Conservation (phyloP, 768 basidiomycete species). For the Mycena crocata region DNA sequence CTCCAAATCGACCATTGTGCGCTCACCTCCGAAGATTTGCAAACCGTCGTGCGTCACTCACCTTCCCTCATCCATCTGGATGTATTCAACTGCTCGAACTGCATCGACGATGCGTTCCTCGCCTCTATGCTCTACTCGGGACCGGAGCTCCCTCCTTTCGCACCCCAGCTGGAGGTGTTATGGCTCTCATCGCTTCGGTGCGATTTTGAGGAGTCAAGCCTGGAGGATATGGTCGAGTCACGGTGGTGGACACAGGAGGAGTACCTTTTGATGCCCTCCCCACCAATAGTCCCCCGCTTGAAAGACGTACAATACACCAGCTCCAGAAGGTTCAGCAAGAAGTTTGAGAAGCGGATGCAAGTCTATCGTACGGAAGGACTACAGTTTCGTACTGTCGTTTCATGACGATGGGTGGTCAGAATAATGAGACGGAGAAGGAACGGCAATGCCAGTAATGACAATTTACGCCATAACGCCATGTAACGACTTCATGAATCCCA, state of each 20-base stretch:
- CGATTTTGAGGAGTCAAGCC: constrained; percentile 25
- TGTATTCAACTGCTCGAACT: constrained; percentile 24
- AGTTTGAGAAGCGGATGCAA: constrained; percentile 24
- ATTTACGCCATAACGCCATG: too few relatives aligned
- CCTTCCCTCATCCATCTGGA: constrained; percentile 13
- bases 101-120: constrained; percentile 27
- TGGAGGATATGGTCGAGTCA: constrained; percentile 26
- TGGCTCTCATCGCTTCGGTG: constrained; percentile 24
- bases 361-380: constrained; percentile 22
- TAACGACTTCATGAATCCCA: too few relatives aligned
- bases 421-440: too few relatives aligned
- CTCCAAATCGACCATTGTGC: constrained; percentile 30
- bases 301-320: constrained; percentile 17
- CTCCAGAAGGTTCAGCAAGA: constrained; percentile 22
- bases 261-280: constrained; percentile 10
- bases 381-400: constrained; percentile 9
- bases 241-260: constrained; percentile 30
- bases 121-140: constrained; percentile 6
- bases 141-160: constrained; percentile 11
- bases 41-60: constrained; percentile 18
- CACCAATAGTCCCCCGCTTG: constrained; percentile 18
- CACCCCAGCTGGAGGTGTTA: constrained; percentile 22
- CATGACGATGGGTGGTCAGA: too few relatives aligned
- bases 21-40: constrained; percentile 26
- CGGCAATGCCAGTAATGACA: too few relatives aligned